Evolutionary conservation across 1,139 yeast genomes (phyloP).

Genomic region (Suhomyces kunorum): DNA sequence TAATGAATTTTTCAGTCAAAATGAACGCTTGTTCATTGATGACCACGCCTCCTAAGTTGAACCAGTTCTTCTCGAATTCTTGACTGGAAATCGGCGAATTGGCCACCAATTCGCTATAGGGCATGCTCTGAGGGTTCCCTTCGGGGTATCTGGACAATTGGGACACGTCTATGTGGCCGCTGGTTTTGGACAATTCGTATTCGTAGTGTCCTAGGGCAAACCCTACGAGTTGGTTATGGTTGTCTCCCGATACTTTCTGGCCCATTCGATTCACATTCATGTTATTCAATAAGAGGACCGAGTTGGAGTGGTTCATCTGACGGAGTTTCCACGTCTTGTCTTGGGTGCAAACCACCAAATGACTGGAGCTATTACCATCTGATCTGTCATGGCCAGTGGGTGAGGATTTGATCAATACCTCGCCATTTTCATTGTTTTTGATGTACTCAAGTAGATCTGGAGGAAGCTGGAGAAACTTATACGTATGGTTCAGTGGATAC

Average conservation of each 20-base stretch:
- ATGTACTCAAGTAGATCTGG: constrained; percentile 53
- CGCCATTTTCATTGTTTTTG: constrained; percentile 25
- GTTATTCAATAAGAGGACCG: constrained; percentile 58
- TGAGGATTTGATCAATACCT: constrained; percentile 49
- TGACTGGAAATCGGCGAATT: constrained; percentile 56
- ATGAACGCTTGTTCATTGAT: constrained; percentile 37
- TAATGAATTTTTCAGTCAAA: constrained; percentile 25
- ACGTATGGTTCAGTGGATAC: constrained; percentile 30
- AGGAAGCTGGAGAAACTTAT: constrained; percentile 60
- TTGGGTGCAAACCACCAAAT: constrained; percentile 64
- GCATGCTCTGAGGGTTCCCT: constrained; percentile 1
- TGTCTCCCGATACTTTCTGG: constrained; percentile 8
- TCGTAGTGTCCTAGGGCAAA: constrained; percentile 48
- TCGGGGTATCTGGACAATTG: constrained; percentile 8
- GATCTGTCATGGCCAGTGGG: constrained; percentile 17
- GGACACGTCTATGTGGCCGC: constrained; percentile 46
- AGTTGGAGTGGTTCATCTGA: constrained; percentile 85
- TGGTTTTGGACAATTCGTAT: constrained; percentile 46
- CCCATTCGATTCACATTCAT: constrained; percentile 21
- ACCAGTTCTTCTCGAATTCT: constrained; percentile 59
- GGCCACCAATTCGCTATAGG: constrained; percentile 42
- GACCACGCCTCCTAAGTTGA: constrained; percentile 56
- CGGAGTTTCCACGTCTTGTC: constrained; percentile 63
- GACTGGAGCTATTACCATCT: constrained; percentile 29
- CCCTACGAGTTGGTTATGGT: constrained; percentile 33